Conservation (phyloP, 2,329 filamentous ascomycete species). For the Cladobotryum protrusum region DNA sequence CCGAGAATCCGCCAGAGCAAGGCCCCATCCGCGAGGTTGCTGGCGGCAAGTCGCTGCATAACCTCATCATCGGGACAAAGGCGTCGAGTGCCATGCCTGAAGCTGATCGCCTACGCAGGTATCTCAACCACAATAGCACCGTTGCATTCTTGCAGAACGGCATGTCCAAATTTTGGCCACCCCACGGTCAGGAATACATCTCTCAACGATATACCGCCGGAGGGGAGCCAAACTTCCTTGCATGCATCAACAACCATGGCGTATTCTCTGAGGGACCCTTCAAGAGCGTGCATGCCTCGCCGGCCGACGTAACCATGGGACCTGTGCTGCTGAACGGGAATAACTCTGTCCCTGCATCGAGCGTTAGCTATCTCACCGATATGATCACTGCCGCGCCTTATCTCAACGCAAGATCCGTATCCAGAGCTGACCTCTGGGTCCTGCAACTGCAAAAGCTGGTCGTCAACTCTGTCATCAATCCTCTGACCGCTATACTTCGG, state of each 20-base stretch:
- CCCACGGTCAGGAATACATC: constrained; percentile 39
- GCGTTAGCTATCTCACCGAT: constrained; percentile 33
- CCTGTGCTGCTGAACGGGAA: constrained; percentile 31
- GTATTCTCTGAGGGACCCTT: constrained; percentile 47
- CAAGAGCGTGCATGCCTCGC: constrained; percentile 45
- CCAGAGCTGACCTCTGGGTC: constrained; percentile 41
- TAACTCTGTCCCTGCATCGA: constrained; percentile 1
- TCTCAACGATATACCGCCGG: constrained; percentile 31
- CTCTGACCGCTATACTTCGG: constrained; percentile 71
- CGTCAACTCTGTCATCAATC: constrained; percentile 75
- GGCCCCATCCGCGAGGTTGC: constrained; percentile 36
- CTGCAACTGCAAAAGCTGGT: constrained; percentile 83
- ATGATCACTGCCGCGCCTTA: constrained; percentile 37
- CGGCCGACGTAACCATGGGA: constrained; percentile 43
- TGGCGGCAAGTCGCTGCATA: constrained; percentile 47
- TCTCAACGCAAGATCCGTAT: constrained; percentile 36
- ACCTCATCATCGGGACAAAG: constrained; percentile 76
- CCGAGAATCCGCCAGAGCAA: constrained; percentile 32
- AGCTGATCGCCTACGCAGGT: constrained; percentile 48
- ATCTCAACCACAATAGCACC: constrained; percentile 59
- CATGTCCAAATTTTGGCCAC: constrained; percentile 62
- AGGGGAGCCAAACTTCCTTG: constrained; percentile 60
- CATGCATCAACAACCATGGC: constrained; percentile 57
- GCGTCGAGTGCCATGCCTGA: constrained; percentile 61
- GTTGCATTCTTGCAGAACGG: constrained; percentile 86